Percentiles rank a stretch among this genome's conserved stretches.
These are phyloP conservation scores for Sisymbrium altissimum DNA, from an alignment of 345 rosid species.

Conservation along the genomic window DNA sequence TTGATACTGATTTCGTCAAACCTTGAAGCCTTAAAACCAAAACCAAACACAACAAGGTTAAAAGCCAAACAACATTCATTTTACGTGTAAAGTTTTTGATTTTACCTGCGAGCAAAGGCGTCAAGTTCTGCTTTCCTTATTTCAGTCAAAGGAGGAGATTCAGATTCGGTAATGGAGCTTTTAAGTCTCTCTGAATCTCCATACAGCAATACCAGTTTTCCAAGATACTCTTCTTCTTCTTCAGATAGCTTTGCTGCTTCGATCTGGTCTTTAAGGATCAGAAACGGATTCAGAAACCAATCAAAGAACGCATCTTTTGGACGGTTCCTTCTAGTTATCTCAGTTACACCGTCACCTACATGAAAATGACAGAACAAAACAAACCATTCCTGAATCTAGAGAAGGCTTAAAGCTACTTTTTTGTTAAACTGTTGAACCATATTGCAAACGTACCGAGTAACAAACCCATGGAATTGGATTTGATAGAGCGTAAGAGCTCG, in stretches of 20 bases:
- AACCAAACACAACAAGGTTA: neutral
- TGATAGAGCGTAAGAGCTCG: constrained; percentile 57
- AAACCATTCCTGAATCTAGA: neutral
- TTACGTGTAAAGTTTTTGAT: neutral
- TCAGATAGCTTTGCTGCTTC: constrained; percentile 63
- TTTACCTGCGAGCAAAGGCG: constrained; percentile 86
- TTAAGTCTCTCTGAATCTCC: constrained; percentile 63
- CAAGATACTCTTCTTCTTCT: constrained; percentile 74
- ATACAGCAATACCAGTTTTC: constrained; percentile 62
- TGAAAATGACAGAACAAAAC: constrained; percentile 5
- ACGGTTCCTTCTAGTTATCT: constrained; percentile 68
- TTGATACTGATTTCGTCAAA: constrained; percentile 69
- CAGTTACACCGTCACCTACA: constrained; percentile 55
- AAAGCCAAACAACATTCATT: neutral
- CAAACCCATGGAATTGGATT: constrained; percentile 59
- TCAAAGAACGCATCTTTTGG: constrained; percentile 84
- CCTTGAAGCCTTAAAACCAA: constrained; percentile 61
- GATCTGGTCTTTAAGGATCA: constrained; percentile 88
- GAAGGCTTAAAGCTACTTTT: neutral
- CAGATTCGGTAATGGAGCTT: constrained; percentile 43
- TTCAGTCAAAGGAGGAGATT: constrained; percentile 63
- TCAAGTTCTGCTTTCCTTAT: constrained; percentile 79
- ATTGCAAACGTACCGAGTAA: constrained; percentile 55
- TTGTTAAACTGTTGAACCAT: neutral
- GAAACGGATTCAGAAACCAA: constrained; percentile 87